Percentiles rank a stretch among this genome's conserved stretches.
Conservation (phyloP, 371 early-diverging fungal genomes). For the Mucor circinelloides region DNA sequence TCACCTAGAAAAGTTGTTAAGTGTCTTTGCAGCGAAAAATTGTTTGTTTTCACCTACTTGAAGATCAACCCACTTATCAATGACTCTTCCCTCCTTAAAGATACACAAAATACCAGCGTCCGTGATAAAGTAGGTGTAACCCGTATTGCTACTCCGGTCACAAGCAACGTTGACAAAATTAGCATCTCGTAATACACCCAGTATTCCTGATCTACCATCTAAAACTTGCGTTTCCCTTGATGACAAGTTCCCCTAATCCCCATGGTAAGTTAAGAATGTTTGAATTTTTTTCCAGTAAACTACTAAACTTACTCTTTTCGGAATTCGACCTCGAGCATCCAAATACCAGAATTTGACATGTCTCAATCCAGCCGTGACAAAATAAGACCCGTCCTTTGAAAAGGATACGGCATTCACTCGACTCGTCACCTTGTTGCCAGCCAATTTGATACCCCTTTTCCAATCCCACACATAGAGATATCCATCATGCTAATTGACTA, state of each 20-base stretch:
- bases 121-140: slow-evolving; percentile 66
- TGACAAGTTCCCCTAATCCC: slow-evolving; percentile 29
- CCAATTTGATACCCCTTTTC: slow-evolving; percentile 67
- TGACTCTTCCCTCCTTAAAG: slow-evolving; percentile 65
- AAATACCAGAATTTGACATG: slow-evolving; percentile 87
- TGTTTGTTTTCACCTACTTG: slow-evolving; percentile 44
- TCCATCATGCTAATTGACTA: slow-evolving; percentile 83
- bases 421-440: slow-evolving; percentile 71
- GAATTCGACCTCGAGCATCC: slow-evolving; percentile 49
- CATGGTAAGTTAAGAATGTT: neutral
- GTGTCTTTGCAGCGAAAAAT: neutral
- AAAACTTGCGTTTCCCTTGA: slow-evolving; percentile 60
- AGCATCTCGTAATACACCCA: slow-evolving; percentile 69
- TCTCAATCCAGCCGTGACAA: slow-evolving; percentile 80
- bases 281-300: neutral
- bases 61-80: slow-evolving; percentile 84
- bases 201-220: slow-evolving; percentile 74
- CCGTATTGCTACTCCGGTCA: slow-evolving; percentile 51
- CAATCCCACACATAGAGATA: slow-evolving; percentile 85
- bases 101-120: slow-evolving; percentile 70
- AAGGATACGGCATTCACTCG: slow-evolving; percentile 70
- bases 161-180: slow-evolving; percentile 74
- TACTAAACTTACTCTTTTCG: slow-evolving; percentile 36
- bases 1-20: slow-evolving; percentile 42
- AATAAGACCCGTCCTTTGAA: slow-evolving; percentile 66